Evolutionary conservation across 2,329 filamentous ascomycete species (phyloP).

Genomic region (Exophiala phaeomuriformis): DNA sequence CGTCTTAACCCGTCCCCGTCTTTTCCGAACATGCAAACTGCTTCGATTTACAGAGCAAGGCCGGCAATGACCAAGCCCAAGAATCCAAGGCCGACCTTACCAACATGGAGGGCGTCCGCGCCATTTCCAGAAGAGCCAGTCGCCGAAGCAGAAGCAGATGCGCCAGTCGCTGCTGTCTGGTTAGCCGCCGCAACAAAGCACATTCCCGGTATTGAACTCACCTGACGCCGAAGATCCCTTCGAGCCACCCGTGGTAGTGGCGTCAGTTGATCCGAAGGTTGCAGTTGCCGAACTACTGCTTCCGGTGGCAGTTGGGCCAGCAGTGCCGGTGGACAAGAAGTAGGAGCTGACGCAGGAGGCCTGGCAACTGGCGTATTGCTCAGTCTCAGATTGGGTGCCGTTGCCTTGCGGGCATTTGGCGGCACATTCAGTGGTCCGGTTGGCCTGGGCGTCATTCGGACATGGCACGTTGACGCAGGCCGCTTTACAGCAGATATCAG

Average conservation of each 20-base stretch:
- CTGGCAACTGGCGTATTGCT: slow-evolving; percentile 44
- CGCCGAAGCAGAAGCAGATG: slow-evolving; percentile 9
- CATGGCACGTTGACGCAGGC: slow-evolving; percentile 46
- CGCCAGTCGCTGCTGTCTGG: slow-evolving; percentile 9
- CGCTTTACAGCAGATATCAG: slow-evolving; percentile 47
- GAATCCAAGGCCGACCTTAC: slow-evolving; percentile 19
- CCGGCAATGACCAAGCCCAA: slow-evolving; percentile 24
- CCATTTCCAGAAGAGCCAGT: slow-evolving; percentile 9
- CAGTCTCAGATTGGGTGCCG: slow-evolving; percentile 40
- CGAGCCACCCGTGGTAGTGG: slow-evolving; percentile 22
- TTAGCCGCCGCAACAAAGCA: not conserved
- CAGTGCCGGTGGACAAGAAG: slow-evolving; percentile 38
- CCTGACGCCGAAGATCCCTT: slow-evolving; percentile 6
- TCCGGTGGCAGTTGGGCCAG: slow-evolving; percentile 26
- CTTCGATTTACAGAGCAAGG: slow-evolving; percentile 17
- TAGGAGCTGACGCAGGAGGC: slow-evolving; percentile 43
- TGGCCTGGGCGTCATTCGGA: slow-evolving; percentile 44
- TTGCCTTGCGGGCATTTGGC: slow-evolving; percentile 48
- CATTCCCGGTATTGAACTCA: slow-evolving; percentile 1
- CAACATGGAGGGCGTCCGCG: slow-evolving; percentile 12
- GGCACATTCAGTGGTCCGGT: slow-evolving; percentile 47
- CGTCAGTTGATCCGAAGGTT: slow-evolving; percentile 19
- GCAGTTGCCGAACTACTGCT: slow-evolving; percentile 24
- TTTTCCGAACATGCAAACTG: not conserved
- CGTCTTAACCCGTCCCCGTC: not conserved